Conservation (phyloP, 352 stramenopile genomes). For the Phytophthora citricola region DNA sequence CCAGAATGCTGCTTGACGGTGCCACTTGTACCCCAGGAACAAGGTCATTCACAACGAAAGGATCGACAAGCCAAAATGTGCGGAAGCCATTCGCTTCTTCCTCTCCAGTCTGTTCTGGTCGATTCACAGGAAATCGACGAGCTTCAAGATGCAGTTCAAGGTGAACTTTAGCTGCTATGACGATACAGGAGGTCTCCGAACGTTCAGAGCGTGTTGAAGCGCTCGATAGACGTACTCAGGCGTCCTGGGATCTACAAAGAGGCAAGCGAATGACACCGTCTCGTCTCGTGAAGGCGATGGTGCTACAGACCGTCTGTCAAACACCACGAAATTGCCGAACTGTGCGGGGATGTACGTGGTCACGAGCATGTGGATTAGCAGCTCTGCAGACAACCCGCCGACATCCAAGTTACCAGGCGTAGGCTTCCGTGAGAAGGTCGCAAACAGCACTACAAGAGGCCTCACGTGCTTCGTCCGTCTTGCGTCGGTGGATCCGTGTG, state of each 20-base stretch:
- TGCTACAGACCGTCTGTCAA: conserved; percentile 72
- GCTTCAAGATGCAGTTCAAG: conserved; percentile 20
- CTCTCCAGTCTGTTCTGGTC: conserved; percentile 93
- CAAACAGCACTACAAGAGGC: conserved; percentile 89
- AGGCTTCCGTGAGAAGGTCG: conserved; percentile 88
- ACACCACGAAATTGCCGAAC: conserved; percentile 92
- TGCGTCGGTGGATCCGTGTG: conserved; percentile 56
- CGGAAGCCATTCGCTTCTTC: conserved; percentile 88
- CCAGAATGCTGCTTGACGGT: conserved; percentile 78
- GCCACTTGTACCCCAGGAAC: conserved; percentile 73
- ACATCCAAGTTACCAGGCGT: conserved; percentile 84
- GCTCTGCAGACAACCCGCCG: conserved; percentile 82
- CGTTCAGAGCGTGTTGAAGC: conserved; percentile 91
- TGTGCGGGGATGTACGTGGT: conserved; percentile 93
- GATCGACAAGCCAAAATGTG: conserved; percentile 82
- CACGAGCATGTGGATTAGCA: conserved; percentile 92
- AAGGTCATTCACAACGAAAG: conserved; percentile 55
- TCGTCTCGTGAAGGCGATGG: conserved; percentile 54
- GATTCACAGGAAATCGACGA: conserved; percentile 72
- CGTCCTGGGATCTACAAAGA: conserved; percentile 49
- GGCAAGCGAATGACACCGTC: conserved; percentile 52
- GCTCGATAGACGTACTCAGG: conserved; percentile 70
- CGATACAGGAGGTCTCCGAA: conserved; percentile 82
- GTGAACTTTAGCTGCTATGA: conserved; percentile 51
- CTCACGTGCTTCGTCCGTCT: conserved; percentile 82